A percentile compares a stretch with the other conserved stretches of the same genome.
phyloP scores from a whole-genome alignment of 352 stramenopile genomes.

The Globisporangium sylvaticum region DNA sequence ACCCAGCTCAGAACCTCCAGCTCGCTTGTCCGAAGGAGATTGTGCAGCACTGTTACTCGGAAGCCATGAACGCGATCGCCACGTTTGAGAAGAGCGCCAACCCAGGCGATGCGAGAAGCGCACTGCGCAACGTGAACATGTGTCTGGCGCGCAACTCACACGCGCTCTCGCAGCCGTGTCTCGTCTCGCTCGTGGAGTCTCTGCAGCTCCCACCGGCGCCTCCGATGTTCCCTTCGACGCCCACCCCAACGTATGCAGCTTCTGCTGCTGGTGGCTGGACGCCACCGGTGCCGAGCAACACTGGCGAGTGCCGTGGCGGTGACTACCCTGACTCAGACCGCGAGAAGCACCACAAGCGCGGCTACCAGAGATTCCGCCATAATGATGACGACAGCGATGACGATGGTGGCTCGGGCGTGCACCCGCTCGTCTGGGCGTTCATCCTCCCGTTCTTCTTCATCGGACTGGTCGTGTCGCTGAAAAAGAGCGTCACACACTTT shows the following conservation, averaged over 20 bases:
- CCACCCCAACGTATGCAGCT: background rate
- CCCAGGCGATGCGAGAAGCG: background rate
- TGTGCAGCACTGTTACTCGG: background rate
- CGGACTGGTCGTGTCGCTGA: background rate
- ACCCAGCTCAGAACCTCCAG: background rate
- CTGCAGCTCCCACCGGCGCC: background rate
- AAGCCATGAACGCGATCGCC: background rate
- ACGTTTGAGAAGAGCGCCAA: background rate
- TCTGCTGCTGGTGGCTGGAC: background rate
- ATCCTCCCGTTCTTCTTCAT: constrained; percentile 5
- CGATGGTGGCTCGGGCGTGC: background rate
- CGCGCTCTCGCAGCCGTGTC: background rate
- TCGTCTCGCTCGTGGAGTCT: background rate
- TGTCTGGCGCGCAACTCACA: background rate
- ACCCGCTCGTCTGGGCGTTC: constrained; percentile 5
- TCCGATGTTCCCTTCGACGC: background rate
- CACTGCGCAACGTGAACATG: background rate
- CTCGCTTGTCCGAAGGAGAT: background rate
- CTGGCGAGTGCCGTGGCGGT: background rate
- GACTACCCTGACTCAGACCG: background rate
- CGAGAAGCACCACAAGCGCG: background rate
- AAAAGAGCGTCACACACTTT: background rate
- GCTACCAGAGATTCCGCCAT: background rate
- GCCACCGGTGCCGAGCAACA: background rate
- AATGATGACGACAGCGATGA: background rate